Evolutionary conservation across 768 basidiomycete species (phyloP).

Genomic region (Brasilioporus rufonigricans): DNA sequence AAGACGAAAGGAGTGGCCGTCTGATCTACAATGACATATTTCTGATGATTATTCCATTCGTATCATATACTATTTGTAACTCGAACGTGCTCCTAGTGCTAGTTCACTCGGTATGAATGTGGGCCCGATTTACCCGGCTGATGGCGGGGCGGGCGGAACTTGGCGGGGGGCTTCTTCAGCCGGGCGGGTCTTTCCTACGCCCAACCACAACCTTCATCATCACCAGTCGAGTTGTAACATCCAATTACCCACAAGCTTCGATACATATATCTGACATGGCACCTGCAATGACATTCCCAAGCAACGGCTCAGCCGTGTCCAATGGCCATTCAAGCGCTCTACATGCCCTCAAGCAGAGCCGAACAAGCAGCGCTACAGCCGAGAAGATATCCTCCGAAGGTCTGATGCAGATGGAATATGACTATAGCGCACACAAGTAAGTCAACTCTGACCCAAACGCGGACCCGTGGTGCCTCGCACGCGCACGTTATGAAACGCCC

Average conservation of each 20-base stretch:
- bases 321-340: constrained; percentile 15
- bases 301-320: neutral
- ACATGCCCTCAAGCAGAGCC: constrained; percentile 16
- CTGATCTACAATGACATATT: constrained; percentile 52
- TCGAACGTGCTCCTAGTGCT: too few species aligned
- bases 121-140: neutral
- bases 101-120: neutral
- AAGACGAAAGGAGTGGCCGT: constrained; percentile 69
- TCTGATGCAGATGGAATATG: constrained; percentile 78
- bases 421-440: constrained; percentile 88
- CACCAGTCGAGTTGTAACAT: too few species aligned
- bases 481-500: neutral
- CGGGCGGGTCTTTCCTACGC: neutral
- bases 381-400: constrained; percentile 60
- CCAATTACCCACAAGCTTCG: neutral
- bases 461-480: constrained; percentile 19
- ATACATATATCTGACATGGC: constrained; percentile 20
- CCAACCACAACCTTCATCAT: constrained; percentile 5
- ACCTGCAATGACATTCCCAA: constrained; percentile 18
- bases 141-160: constrained; percentile 25
- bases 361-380: constrained; percentile 1
- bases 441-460: constrained; percentile 28
- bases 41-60: neutral
- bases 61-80: neutral
- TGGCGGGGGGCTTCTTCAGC: neutral